Conservation (phyloP, 139 green algal genomes). For the Mesostigma viride region DNA sequence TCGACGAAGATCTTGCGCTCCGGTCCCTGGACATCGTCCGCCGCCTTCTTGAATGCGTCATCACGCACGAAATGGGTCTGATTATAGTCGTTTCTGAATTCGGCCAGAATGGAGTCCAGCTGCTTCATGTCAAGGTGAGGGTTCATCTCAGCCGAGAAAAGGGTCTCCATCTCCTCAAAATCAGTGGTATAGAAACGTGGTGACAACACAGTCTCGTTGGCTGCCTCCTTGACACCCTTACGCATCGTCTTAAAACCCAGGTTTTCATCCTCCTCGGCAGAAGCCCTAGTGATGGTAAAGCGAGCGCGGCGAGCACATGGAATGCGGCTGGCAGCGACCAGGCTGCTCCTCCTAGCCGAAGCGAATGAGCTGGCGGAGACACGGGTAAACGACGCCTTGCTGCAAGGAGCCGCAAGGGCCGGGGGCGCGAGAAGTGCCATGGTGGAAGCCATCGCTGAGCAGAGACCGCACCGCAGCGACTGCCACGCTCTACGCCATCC, state of each 20-base stretch:
- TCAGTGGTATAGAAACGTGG: conserved; percentile 97
- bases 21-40: conserved; percentile 71
- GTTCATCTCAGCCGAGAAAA: conserved; percentile 90
- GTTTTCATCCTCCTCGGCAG: too few species aligned
- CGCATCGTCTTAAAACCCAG: conserved; percentile 19
- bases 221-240: conserved; percentile 73
- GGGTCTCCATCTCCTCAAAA: conserved; percentile 95
- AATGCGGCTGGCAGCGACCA: too few species aligned
- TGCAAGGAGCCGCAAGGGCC: too few species aligned
- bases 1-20: conserved; percentile 95
- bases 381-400: too few species aligned
- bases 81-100: conserved; percentile 98
- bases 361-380: too few species aligned
- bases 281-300: too few species aligned
- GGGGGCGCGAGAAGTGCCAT: too few species aligned
- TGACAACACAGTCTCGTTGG: conserved; percentile 77
- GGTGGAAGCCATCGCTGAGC: too few species aligned
- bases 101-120: conserved; percentile 53
- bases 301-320: too few species aligned
- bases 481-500: too few species aligned
- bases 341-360: too few species aligned
- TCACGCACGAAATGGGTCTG: conserved; percentile 97
- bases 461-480: too few species aligned
- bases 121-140: conserved; percentile 81
- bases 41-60: conserved; percentile 83